Base-by-base conservation (phyloP, 1,284 basidiomycete species). In the Entoloma clypeatum region DNA sequence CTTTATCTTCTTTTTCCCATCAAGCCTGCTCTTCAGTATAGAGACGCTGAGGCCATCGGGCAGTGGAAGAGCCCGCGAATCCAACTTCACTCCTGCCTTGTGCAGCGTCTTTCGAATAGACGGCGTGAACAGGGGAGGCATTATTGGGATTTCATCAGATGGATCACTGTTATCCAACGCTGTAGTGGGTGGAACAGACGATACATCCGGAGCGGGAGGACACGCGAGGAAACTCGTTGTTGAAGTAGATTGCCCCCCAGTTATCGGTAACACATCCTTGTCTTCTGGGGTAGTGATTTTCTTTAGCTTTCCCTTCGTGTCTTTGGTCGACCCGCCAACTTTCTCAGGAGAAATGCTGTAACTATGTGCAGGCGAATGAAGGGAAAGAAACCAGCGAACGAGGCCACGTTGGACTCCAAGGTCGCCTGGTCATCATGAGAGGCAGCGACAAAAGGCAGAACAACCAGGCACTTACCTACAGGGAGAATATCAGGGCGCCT, bases 1-100 rank as follows among this genome's bases (percentile, higher is more conserved):
- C 86, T 90, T 92, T 51, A 82, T 71, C 65, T 91, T 91, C 54
- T 86, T 89, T 69, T 92, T 92, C 21, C 85, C 83, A 13, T 71
- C 70, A 43, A 92, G 57, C 16, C 91, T 69, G 39, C 69, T 70
- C 58, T 81, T 82, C 34, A 93, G 67, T 6, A 72, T 58, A 3
- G 73, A 67, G 3, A 82, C 64, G 10, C 74, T 79, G 21, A 92
- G 59, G 0, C 81, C 82, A 14, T 72, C 70, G 1, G 81, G 81
- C 30, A 90, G 64, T 3, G 79, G 71, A 17, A 58, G 56, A 11
- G 62, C 55, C 0, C 43, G 41, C 31, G 44, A 51, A 27, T 47
- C 54, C 24, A 52, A 44, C 18, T 51, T 50, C 21, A 45, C 45
- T 11, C 45, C 48, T n/a, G 55, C 45, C 50, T 64, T 64, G 41